Base-by-base conservation (phyloP, 2,329 filamentous ascomycete species). In the Cladosporium sp. region DNA sequence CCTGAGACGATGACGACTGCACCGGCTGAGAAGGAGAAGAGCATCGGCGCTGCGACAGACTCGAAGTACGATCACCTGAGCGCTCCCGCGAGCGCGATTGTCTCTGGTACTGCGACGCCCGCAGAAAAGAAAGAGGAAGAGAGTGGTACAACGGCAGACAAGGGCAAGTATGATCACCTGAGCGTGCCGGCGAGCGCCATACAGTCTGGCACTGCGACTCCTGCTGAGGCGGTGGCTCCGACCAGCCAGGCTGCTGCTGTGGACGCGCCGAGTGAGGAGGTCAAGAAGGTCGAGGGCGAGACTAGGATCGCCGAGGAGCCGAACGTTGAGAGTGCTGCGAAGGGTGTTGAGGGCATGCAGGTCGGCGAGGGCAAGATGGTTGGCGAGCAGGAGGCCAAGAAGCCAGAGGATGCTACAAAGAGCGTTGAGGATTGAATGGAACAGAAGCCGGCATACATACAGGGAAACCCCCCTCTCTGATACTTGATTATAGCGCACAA, bases 351-450 rank as follows among this genome's bases (percentile, higher is more conserved):
- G 33, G 53, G 48, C 16, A 32, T 55, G 42, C 54, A 58, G 33
- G 43, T 56, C 4, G 62, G 50, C 10, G 54, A 54, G 9, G 54
- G 50, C 14, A 53, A 31, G 55, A 57, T 14, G 7, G 46, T 43
- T 4, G 31, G 56, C 54, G 56, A 63, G 44, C 60, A 65, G 46
- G 49, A 55, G n/a, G 58, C 62, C 3, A 62, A 60, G 28, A 59
- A 64, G 35, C 59, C 52, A 2, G 62, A 60, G n/a, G 58, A 62
- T 50, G 70, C 68, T 2, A 62, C 63, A 9, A 65, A 64, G 49
- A 70, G 68, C 51, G 70, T 71, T 4, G 62, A 71, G 51, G 69
- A 72, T 49, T 72, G 46, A 59, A 18, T 6, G 43, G n/a, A 19
- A 28, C 4, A 28, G 22, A 28, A 28, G 22, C 22, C 22, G 7